A percentile compares a stretch with the other conserved stretches of the same genome.
These are phyloP conservation scores for Aphanomyces cochlioides DNA, from an alignment of 352 stramenopile genomes.

Conservation along the genomic window DNA sequence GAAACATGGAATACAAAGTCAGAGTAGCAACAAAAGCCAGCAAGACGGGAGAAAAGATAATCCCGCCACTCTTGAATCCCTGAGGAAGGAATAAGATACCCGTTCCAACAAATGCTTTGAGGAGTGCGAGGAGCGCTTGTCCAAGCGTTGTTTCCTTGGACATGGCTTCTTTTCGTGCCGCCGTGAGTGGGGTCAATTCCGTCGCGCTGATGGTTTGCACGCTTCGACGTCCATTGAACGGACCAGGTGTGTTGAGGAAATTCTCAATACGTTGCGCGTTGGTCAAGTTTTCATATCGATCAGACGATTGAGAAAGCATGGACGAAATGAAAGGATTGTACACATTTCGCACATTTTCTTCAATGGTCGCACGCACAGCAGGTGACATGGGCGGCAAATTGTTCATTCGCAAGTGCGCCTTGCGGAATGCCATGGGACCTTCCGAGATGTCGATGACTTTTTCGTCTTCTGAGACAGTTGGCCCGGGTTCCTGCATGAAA, in stretches of 20 bases:
- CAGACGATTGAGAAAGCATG: conserved; percentile 79
- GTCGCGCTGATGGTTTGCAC: conserved; percentile 16
- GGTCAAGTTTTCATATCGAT: conserved; percentile 69
- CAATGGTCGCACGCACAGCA: conserved; percentile 39
- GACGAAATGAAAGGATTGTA: conserved; percentile 82
- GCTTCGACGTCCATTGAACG: neutral
- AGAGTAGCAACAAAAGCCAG: conserved; percentile 45
- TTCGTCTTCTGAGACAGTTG: neutral
- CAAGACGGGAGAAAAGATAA: conserved; percentile 58
- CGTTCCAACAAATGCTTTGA: conserved; percentile 71
- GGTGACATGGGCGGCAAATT: conserved; percentile 14
- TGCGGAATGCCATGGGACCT: conserved; percentile 17
- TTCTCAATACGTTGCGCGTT: conserved; percentile 59
- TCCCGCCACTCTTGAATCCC: conserved; percentile 61
- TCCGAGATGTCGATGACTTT: conserved; percentile 29
- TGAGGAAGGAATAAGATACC: conserved; percentile 66
- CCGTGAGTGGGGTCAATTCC: conserved; percentile 21
- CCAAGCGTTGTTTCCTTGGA: conserved; percentile 27
- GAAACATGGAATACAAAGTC: conserved; percentile 62
- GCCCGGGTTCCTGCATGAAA: conserved; percentile 14
- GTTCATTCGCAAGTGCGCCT: conserved; percentile 13
- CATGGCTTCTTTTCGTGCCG: neutral
- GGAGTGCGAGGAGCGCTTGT: conserved; percentile 44
- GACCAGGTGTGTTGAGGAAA: conserved; percentile 57
- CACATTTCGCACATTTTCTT: conserved; percentile 64